phyloP scores from a whole-genome alignment of 371 early-diverging fungal species.

The Mucor piriformis region DNA sequence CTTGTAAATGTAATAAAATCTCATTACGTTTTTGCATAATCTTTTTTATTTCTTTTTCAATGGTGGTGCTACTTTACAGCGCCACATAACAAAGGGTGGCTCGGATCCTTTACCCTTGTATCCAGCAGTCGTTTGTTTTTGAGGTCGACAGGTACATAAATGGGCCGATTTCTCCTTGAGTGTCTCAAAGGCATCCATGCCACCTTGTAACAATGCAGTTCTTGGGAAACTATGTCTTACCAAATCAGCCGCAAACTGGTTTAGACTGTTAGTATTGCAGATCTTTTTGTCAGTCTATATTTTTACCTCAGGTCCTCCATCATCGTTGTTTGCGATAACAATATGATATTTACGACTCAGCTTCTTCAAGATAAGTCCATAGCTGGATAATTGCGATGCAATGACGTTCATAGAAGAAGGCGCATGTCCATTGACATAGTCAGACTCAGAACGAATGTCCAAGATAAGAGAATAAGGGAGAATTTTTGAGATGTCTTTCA shows the following conservation, averaged over 20 bases:
- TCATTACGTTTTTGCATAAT: neutral
- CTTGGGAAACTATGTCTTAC: conserved; percentile 52
- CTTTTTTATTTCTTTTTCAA: conserved; percentile 25
- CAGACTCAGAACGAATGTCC: conserved; percentile 64
- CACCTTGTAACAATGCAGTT: conserved; percentile 61
- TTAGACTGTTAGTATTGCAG: neutral
- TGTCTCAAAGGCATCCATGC: conserved; percentile 55
- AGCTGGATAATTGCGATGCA: conserved; percentile 46
- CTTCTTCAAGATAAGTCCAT: conserved; percentile 52
- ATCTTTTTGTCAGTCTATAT: neutral
- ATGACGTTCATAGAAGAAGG: conserved; percentile 62
- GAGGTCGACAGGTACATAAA: conserved; percentile 48
- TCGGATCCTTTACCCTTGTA: conserved; percentile 54
- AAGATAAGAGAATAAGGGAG: conserved; percentile 58
- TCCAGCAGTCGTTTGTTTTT: conserved; percentile 49
- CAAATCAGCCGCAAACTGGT: conserved; percentile 54
- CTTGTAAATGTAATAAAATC: conserved; percentile 37
- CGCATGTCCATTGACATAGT: conserved; percentile 60
- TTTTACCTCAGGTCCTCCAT: conserved; percentile 58
- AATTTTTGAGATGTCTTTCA: conserved; percentile 54
- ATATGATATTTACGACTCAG: conserved; percentile 64
- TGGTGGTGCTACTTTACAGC: conserved; percentile 44
- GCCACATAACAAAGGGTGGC: conserved; percentile 55
- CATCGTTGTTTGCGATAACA: conserved; percentile 52
- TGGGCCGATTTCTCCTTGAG: conserved; percentile 9